These are phyloP conservation scores for Neospora caninum DNA, from an alignment of 169 alveolate genomes.

Conservation along the genomic window DNA sequence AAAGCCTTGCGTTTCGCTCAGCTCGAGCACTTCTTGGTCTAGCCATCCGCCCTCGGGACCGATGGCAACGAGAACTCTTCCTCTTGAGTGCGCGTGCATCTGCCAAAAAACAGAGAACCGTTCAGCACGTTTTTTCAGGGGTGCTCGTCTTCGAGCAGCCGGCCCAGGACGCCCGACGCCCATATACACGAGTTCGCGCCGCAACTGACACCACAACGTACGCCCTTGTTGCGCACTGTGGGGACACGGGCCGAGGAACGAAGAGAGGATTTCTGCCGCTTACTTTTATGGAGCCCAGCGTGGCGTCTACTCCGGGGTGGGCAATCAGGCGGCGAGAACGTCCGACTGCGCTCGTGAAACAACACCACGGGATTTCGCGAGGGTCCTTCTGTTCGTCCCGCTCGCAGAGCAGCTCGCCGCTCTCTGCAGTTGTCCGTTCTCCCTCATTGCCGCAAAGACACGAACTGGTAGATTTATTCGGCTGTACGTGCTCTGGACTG, in stretches of 20 bases:
- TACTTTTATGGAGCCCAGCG: neutral
- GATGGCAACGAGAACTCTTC: conserved; percentile 58
- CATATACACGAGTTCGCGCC: too few relatives aligned
- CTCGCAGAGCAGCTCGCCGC: too few relatives aligned
- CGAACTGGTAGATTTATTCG: too few relatives aligned
- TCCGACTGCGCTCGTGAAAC: neutral
- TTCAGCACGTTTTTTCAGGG: too few relatives aligned
- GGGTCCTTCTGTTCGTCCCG: too few relatives aligned
- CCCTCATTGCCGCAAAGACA: too few relatives aligned
- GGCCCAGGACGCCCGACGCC: too few relatives aligned
- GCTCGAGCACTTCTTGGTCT: conserved; percentile 45
- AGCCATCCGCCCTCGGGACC: conserved; percentile 69
- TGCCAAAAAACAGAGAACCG: neutral
- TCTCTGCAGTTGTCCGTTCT: too few relatives aligned
- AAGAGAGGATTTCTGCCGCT: neutral
- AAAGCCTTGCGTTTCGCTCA: conserved; percentile 52
- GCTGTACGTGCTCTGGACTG: too few relatives aligned
- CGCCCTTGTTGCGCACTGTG: too few relatives aligned
- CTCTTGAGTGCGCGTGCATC: conserved; percentile 39
- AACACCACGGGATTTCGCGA: conserved; percentile 2
- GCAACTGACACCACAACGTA: too few relatives aligned
- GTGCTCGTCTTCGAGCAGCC: too few relatives aligned
- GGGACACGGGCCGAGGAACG: neutral
- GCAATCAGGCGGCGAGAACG: conserved; percentile 33
- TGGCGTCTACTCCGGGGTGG: neutral